phyloP scores from a whole-genome alignment of 225 moss, liverwort and hornwort species.

The Pseudisothecium myosuroides region DNA sequence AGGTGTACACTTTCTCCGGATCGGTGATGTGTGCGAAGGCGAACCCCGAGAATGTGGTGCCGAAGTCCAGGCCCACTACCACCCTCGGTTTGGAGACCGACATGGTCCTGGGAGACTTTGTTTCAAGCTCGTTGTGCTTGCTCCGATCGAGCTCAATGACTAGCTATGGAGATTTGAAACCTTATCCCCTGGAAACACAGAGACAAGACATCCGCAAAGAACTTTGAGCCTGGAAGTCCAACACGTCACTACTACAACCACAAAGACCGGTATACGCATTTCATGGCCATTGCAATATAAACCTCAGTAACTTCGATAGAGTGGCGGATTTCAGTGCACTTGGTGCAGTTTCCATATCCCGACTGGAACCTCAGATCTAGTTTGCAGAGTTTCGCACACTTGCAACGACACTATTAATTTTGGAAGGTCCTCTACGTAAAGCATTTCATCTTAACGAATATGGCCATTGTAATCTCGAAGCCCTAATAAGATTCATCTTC shows the following conservation, averaged over 20 bases:
- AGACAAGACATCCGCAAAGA: not conserved
- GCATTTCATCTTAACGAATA: not conserved
- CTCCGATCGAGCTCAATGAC: not conserved
- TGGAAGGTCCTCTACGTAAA: not conserved
- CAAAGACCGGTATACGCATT: not conserved
- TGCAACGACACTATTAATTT: not conserved
- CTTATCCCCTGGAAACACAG: not conserved
- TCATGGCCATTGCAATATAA: not conserved
- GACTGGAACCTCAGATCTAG: not conserved
- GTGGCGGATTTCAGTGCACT: not conserved
- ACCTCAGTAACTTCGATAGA: not conserved
- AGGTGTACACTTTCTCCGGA: constrained; percentile 6
- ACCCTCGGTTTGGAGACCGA: constrained; percentile 5
- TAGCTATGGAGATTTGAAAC: not conserved
- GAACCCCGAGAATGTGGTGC: constrained; percentile 51
- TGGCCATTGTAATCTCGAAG: not conserved
- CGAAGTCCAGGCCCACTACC: constrained; percentile 56
- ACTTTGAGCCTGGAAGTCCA: not conserved
- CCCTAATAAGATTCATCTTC: not conserved
- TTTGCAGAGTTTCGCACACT: not conserved
- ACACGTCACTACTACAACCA: not conserved
- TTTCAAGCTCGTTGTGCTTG: not conserved
- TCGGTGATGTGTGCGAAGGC: constrained; percentile 37
- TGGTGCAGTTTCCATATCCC: not conserved
- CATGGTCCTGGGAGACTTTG: not conserved